These are phyloP conservation scores for Thelonectria rubi DNA, from an alignment of 2,329 filamentous ascomycete genomes.

Conservation along the genomic window DNA sequence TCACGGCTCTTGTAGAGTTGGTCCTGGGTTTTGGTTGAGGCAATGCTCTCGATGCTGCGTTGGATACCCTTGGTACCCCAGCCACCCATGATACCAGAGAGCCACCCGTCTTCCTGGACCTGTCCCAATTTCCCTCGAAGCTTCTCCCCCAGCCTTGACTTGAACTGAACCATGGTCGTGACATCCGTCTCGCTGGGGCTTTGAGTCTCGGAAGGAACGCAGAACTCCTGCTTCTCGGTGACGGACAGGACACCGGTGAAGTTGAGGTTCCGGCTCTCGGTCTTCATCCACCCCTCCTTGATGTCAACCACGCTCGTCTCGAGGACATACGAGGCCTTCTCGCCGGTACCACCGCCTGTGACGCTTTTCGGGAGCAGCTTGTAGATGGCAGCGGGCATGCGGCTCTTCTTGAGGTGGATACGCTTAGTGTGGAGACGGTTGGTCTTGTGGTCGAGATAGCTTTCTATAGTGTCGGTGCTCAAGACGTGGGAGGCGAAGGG, in stretches of 20 bases:
- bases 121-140: slow-evolving; percentile 64
- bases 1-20: slow-evolving; percentile 83
- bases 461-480: slow-evolving; percentile 83
- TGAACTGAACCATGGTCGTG: slow-evolving; percentile 77
- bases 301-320: slow-evolving; percentile 83
- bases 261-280: slow-evolving; percentile 82
- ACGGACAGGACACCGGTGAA: slow-evolving; percentile 84
- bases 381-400: slow-evolving; percentile 77
- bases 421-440: slow-evolving; percentile 81
- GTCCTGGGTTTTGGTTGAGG: slow-evolving; percentile 78
- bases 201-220: slow-evolving; percentile 46
- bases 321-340: slow-evolving; percentile 81
- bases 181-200: slow-evolving; percentile 67
- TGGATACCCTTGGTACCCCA: slow-evolving; percentile 79
- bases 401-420: slow-evolving; percentile 83
- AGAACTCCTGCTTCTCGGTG: slow-evolving; percentile 78
- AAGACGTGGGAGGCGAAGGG: slow-evolving; percentile 84
- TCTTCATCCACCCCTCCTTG: slow-evolving; percentile 83
- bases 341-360: slow-evolving; percentile 69
- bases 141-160: slow-evolving; percentile 75
- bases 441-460: slow-evolving; percentile 75
- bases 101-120: slow-evolving; percentile 58
- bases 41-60: slow-evolving; percentile 80
- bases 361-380: slow-evolving; percentile 78
- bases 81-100: slow-evolving; percentile 61